Evolutionary conservation across 2,329 filamentous ascomycete genomes (phyloP), one percentile per base, ranked within the genome.

Genomic region (Exophiala sideris): DNA sequence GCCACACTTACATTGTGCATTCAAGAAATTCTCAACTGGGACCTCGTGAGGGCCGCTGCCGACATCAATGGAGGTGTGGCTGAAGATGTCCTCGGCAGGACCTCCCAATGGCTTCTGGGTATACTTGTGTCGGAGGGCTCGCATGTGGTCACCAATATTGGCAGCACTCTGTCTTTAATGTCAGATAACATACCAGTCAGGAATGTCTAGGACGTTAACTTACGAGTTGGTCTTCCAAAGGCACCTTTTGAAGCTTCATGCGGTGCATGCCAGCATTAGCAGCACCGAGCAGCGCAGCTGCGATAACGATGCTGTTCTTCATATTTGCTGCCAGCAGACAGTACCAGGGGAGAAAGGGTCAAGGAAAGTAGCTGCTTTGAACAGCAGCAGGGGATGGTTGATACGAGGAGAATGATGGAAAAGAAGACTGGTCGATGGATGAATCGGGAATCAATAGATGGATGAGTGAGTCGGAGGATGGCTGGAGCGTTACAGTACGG

Each of bases 211-310:
- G 34, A 35, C 29, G 40, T 38, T 49, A 56, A 79, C 88, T 71
- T 79, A 95, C 91, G 69, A 99, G 83, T 79, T 97, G 94, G 73
- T 97, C 89, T 46, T 86, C 82, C 56, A 99, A 79, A 64, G 94
- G 87, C 59, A 97, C 79, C 87, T 99, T 99, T 83, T 96, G 88
- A 69, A 99, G 86, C 82, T 95, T 94, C 83, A 96, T 87, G 82
- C 90, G 95, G 84, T 97, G 90, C 64, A 96, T 81, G 68, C 85
- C 90, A 66, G 90, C 92, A 70, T 88, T 82, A 71, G 88, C 88
- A 71, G 87, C 85, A 79, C 88, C 88, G 69, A 91, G 81, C 80
- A 95, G 84, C 78, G 86, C 81, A 68, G 86, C 84, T 71, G 89
- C 86, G 72, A 90, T 79, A 70, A 96, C 74, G 68, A 91, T 78